Percentiles rank a stretch among this genome's conserved stretches.
These are phyloP conservation scores for Scedosporium apiospermum DNA, from an alignment of 2,329 filamentous ascomycete species.

Conservation along the genomic window DNA sequence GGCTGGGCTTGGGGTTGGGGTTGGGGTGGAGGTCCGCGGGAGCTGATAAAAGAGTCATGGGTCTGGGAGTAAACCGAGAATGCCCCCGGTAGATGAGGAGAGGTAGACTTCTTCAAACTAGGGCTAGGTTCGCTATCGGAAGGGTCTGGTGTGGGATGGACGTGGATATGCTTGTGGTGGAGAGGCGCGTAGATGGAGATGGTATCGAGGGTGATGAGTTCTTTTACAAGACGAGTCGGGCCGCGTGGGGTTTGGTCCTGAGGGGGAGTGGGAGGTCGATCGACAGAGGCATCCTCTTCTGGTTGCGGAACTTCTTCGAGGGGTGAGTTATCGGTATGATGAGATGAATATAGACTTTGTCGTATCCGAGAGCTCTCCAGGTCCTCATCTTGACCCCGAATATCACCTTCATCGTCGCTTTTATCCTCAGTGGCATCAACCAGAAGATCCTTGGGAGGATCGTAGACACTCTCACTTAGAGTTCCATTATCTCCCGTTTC, in stretches of 20 bases:
- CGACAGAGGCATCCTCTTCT: background rate
- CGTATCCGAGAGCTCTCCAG: background rate
- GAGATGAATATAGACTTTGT: background rate
- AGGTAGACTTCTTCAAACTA: background rate
- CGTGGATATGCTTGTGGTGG: conserved; percentile 32
- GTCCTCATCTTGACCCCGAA: background rate
- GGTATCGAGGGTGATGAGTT: conserved; percentile 38
- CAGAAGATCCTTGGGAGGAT: background rate
- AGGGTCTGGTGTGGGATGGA: conserved; percentile 20
- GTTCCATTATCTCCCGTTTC: background rate
- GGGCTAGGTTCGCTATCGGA: conserved; percentile 15
- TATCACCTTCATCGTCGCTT: background rate
- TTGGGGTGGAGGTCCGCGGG: background rate
- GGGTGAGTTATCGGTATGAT: background rate
- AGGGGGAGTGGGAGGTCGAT: background rate
- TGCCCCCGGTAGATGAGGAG: conserved; percentile 35
- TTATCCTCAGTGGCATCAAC: background rate
- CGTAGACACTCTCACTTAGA: background rate
- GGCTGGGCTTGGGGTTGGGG: background rate
- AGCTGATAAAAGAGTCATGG: conserved; percentile 1
- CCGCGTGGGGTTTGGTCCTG: conserved; percentile 29
- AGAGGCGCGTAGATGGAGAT: conserved; percentile 48
- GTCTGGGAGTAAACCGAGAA: conserved; percentile 39
- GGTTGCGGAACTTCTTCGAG: background rate
- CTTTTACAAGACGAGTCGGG: conserved; percentile 44